Evolutionary conservation across 2,329 filamentous ascomycete genomes (phyloP).

Genomic region (Lithohypha guttulata): DNA sequence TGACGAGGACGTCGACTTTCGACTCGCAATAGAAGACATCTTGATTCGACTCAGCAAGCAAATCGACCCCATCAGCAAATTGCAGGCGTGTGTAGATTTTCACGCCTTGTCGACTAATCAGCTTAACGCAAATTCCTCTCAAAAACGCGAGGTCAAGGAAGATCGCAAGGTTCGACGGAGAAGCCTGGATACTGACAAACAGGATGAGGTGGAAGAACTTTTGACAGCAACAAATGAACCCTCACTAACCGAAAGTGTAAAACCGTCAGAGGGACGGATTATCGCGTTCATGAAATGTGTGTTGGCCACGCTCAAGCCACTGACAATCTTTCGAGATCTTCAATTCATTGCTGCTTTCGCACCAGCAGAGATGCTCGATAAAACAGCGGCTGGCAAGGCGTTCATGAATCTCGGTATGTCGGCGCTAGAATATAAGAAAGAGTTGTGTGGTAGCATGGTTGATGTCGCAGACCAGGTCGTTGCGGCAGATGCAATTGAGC

Average conservation of each 20-base stretch:
- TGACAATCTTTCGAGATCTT: slow-evolving; percentile 69
- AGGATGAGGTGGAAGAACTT: slow-evolving; percentile 15
- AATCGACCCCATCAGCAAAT: slow-evolving; percentile 75
- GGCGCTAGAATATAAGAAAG: slow-evolving; percentile 76
- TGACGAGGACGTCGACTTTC: slow-evolving; percentile 37
- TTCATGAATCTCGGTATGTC: slow-evolving; percentile 87
- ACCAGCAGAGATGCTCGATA: slow-evolving; percentile 46
- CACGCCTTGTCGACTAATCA: slow-evolving; percentile 69
- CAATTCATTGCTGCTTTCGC: slow-evolving; percentile 59
- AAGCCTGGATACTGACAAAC: slow-evolving; percentile 15
- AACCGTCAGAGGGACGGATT: slow-evolving; percentile 11
- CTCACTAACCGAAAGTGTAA: slow-evolving; percentile 16
- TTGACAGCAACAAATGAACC: slow-evolving; percentile 26
- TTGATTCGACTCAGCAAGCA: slow-evolving; percentile 81
- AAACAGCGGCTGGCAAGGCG: slow-evolving; percentile 55
- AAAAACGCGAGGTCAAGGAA: neutral
- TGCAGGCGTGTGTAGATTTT: slow-evolving; percentile 72
- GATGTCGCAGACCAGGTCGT: slow-evolving; percentile 60
- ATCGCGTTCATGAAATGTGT: slow-evolving; percentile 56
- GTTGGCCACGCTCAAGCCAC: slow-evolving; percentile 61
- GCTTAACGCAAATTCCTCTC: neutral
- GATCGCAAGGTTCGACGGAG: slow-evolving; percentile 11
- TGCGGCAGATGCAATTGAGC: slow-evolving; percentile 38
- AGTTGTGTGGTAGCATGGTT: slow-evolving; percentile 76
- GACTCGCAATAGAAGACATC: slow-evolving; percentile 37